phyloP scores from a whole-genome alignment of 495 filamentous ascomycete genomes.

The Collariella sp. region DNA sequence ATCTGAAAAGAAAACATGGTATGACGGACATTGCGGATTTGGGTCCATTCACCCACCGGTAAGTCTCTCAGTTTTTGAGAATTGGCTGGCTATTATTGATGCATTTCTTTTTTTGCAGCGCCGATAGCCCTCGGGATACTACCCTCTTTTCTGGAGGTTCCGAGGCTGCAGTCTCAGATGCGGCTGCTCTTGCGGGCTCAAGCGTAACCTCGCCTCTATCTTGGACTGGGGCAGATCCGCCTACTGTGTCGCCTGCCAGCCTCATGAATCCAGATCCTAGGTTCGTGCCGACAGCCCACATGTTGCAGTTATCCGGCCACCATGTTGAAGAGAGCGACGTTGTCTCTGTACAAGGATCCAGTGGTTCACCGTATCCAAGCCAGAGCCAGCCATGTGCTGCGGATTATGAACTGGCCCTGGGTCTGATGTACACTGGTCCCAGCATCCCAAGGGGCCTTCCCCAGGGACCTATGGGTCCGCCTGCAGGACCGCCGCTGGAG shows the following conservation, averaged over 20 bases:
- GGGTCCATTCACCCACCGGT: slow-evolving; percentile 48
- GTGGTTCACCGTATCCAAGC: neutral
- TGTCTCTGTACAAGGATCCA: neutral
- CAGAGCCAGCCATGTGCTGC: neutral
- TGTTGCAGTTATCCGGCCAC: neutral
- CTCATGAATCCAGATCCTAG: neutral
- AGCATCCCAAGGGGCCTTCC: neutral
- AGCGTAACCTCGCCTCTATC: neutral
- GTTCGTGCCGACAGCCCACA: neutral
- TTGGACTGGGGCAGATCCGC: slow-evolving; percentile 8
- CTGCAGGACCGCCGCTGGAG: neutral
- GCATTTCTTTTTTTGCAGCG: neutral
- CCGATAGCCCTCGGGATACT: neutral
- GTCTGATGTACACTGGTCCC: neutral
- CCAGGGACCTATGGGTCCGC: neutral
- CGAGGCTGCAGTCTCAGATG: neutral
- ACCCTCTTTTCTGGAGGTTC: neutral
- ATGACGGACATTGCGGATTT: slow-evolving; percentile 37
- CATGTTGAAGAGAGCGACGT: slow-evolving; percentile 8
- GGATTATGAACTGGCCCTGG: slow-evolving; percentile 3
- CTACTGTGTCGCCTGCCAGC: neutral
- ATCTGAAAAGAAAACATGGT: slow-evolving; percentile 68
- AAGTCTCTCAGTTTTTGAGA: slow-evolving; percentile 8
- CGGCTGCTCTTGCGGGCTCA: neutral
- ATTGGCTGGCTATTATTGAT: neutral